Evolutionary conservation across 1,284 basidiomycete species (phyloP).

Genomic region (Rhodotorula sp.): DNA sequence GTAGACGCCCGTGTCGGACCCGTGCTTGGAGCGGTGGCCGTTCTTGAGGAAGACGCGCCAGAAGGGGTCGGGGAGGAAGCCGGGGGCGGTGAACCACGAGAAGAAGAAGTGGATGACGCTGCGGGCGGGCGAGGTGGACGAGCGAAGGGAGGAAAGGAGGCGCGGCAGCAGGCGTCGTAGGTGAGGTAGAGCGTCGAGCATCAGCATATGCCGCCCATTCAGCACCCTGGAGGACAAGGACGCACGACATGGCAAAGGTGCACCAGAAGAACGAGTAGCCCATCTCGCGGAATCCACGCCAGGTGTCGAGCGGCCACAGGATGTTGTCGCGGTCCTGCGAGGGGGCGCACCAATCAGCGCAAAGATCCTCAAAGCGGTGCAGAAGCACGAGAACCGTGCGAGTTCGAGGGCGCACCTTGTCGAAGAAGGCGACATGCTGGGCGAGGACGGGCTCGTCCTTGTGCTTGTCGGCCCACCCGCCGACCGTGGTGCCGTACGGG

Average conservation of each 20-base stretch:
- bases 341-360: neutral
- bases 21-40: conserved; percentile 58
- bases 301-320: conserved; percentile 61
- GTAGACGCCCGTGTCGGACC: conserved; percentile 56
- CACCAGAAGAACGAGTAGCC: conserved; percentile 55
- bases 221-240: no score
- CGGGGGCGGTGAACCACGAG: conserved; percentile 51
- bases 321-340: conserved; percentile 53
- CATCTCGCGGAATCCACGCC: conserved; percentile 57
- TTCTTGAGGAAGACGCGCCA: conserved; percentile 55
- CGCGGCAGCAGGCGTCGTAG: no score
- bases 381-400: neutral
- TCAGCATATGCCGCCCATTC: no score
- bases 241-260: conserved; percentile 49
- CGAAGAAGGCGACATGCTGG: conserved; percentile 34
- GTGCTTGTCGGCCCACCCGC: conserved; percentile 25
- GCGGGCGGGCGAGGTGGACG: neutral
- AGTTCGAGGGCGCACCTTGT: conserved; percentile 10
- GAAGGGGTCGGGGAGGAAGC: conserved; percentile 52
- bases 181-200: no score
- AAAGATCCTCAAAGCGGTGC: neutral
- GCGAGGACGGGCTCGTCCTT: conserved; percentile 24
- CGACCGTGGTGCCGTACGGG: conserved; percentile 28
- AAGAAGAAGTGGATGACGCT: conserved; percentile 53
- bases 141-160: no score